Percentiles rank a stretch among this genome's conserved stretches.
phyloP scores from a whole-genome alignment of 228 moss, liverwort and hornwort genomes.

The Sphagnum magellanicum region DNA sequence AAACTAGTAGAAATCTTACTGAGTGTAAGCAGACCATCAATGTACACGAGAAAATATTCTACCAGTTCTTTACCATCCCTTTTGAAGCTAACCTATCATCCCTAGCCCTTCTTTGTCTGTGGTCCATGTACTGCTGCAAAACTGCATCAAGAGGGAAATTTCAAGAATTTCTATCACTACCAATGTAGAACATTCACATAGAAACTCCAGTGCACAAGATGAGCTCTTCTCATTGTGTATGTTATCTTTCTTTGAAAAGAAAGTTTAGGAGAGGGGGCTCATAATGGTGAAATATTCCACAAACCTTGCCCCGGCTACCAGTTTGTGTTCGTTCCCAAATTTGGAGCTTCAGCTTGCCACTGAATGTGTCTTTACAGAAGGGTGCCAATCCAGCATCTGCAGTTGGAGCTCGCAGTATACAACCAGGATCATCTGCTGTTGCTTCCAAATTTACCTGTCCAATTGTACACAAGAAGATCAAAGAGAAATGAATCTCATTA shows the following conservation, averaged over 20 bases:
- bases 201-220: not conserved
- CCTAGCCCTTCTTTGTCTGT: too few species aligned
- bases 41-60: too few species aligned
- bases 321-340: conserved; percentile 52
- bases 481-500: too few species aligned
- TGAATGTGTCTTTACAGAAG: conserved; percentile 77
- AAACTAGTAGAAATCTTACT: not conserved
- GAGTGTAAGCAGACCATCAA: too few species aligned
- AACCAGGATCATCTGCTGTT: conserved; percentile 55
- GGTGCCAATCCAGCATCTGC: conserved; percentile 80
- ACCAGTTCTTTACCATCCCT: too few species aligned
- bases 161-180: not conserved
- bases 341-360: conserved; percentile 65
- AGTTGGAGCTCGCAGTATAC: conserved; percentile 82
- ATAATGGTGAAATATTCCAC: not conserved
- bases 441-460: conserved; percentile 67
- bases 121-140: too few species aligned
- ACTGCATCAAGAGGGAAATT: too few species aligned
- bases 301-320: conserved; percentile 46
- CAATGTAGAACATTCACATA: not conserved
- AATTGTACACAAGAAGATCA: not conserved
- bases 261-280: not conserved
- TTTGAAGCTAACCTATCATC: too few species aligned
- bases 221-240: not conserved
- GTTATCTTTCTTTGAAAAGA: not conserved